phyloP scores from a whole-genome alignment of 1,284 basidiomycete genomes.

The Filobasidium uniguttulatum region DNA sequence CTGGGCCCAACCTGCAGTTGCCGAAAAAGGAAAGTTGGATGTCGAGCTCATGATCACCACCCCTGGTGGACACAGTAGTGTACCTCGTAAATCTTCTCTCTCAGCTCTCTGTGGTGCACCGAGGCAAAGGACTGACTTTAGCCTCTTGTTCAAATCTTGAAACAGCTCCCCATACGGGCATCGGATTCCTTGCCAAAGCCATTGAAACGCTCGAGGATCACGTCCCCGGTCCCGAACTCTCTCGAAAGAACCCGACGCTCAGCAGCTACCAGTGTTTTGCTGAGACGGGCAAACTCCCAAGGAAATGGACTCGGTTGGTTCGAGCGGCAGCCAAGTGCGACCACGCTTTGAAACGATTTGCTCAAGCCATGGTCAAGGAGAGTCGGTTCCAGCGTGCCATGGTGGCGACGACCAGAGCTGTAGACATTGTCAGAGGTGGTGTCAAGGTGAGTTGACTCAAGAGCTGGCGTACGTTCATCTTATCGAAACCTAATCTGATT shows the following conservation, averaged over 20 bases:
- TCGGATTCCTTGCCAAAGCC: constrained; percentile 29
- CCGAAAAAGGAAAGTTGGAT: constrained; percentile 54
- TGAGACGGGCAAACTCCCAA: constrained; percentile 19
- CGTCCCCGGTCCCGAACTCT: constrained; percentile 16
- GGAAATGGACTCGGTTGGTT: constrained; percentile 11
- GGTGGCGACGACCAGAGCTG: constrained; percentile 31
- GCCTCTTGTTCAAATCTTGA: no score
- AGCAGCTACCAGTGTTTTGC: constrained; percentile 21
- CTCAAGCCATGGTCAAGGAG: constrained; percentile 14
- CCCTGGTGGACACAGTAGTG: constrained; percentile 53
- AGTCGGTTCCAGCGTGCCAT: constrained; percentile 20
- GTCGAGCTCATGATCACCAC: constrained; percentile 45
- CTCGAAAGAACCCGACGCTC: constrained; percentile 16
- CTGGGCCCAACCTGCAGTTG: constrained; percentile 44
- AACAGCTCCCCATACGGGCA: constrained; percentile 29
- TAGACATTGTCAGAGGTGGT: constrained; percentile 31
- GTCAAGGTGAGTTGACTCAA: constrained; percentile 15
- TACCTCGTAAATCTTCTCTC: constrained; percentile 43
- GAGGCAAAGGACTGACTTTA: not conserved
- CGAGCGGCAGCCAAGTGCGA: constrained; percentile 14
- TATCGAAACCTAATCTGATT: not conserved
- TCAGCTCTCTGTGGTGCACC: not conserved
- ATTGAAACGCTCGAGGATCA: constrained; percentile 29
- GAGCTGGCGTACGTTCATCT: no score
- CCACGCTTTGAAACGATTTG: constrained; percentile 24